Evolutionary conservation across 1,139 yeast species (phyloP), one percentile per base, ranked within the genome.

Genomic region (Saccharomyces pastorianus): DNA sequence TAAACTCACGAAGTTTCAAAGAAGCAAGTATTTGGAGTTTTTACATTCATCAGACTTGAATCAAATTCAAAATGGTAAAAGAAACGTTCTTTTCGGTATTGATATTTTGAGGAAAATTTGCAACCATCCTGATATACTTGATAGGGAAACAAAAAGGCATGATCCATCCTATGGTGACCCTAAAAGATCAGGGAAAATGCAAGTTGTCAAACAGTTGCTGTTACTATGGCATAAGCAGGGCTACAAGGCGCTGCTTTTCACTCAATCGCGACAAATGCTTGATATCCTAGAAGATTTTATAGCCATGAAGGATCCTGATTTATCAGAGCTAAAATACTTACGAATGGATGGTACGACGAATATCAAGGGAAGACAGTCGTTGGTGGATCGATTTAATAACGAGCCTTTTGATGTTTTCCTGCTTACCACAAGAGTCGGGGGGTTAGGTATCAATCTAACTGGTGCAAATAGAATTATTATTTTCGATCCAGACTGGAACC

Each of bases 401-500:
- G 83, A 84, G 59, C 72, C 78, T 0, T 68, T 73, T 20, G 79
- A 81, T 56, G 80, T 93, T 1, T 95, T 93, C 67, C 71, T 93
- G 31, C 73, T 93, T 48, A 93, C 99, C 0, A 93, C 99, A 0
- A 81, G 93, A 65, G 99, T 93, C 2, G 99, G 99, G 27, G 99
- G 99, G 0, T 74, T 93, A 48, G 99, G 99, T 25, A 88, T 93
- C 1, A 93, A 93, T 68, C 71, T 93, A 51, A 93, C 97, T 0
- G 98, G 98, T 4, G 99, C 99, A 0, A 93, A 90, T 63, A 73
- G 99, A 52, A 96, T 93, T 6, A 89, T 93, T 20, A 93, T 93
- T 17, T 93, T 79, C 67, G 99, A 93, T 65, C 99, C 99, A 0
- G 99, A 93, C 69, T 93, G 99, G 99, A 93, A 93, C 65, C 99